Evolutionary conservation across 495 filamentous ascomycete genomes (phyloP).

Genomic region (Penicillium angulare): DNA sequence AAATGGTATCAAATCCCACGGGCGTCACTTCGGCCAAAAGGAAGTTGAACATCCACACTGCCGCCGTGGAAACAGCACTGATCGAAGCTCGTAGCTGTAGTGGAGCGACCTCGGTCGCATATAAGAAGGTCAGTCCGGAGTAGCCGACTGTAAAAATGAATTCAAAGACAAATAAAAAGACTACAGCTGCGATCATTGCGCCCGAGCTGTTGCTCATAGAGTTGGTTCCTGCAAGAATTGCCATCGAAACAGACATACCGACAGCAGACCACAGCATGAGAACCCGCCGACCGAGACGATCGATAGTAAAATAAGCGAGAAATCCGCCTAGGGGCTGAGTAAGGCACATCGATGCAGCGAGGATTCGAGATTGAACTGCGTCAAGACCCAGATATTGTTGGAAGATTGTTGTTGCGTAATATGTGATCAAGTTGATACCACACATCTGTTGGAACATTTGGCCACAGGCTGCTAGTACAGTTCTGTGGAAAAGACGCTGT

Average conservation of each 20-base stretch:
- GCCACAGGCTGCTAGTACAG: conserved; percentile 28
- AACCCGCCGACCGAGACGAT: conserved; percentile 67
- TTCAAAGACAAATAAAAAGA: conserved; percentile 29
- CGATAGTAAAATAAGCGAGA: conserved; percentile 74
- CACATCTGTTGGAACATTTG: conserved; percentile 33
- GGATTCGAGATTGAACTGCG: conserved; percentile 78
- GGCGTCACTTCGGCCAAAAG: conserved; percentile 43
- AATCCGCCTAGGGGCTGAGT: conserved; percentile 73
- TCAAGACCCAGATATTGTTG: conserved; percentile 55
- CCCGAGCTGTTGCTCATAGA: conserved; percentile 13
- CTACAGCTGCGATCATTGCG: background rate
- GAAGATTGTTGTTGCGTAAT: conserved; percentile 21
- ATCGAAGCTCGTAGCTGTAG: conserved; percentile 63
- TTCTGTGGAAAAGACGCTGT: conserved; percentile 33
- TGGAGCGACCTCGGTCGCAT: conserved; percentile 62
- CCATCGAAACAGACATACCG: conserved; percentile 65
- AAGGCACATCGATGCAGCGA: conserved; percentile 74
- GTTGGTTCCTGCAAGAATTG: conserved; percentile 47
- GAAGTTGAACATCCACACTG: conserved; percentile 59
- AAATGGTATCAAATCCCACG: conserved; percentile 40
- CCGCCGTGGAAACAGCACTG: conserved; percentile 58
- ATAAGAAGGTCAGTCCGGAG: conserved; percentile 64
- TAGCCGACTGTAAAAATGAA: conserved; percentile 51
- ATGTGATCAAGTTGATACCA: conserved; percentile 24
- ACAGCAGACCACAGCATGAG: conserved; percentile 56